A percentile compares a stretch with the other conserved stretches of the same genome.
Evolutionary conservation across 1,139 yeast genomes (phyloP).

Genomic region (Pichiaceae sp.): DNA sequence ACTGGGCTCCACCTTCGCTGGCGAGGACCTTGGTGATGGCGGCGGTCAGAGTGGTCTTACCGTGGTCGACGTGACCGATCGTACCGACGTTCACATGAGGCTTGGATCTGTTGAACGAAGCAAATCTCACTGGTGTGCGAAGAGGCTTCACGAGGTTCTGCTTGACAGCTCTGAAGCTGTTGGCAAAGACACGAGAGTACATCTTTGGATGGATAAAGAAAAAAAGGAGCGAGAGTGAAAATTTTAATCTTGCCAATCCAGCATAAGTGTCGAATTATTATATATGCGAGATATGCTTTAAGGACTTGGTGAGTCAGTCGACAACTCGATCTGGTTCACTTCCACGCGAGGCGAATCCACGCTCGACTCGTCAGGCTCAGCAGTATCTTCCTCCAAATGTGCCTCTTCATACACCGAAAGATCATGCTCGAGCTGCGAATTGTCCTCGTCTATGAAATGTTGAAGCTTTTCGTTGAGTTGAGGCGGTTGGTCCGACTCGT

Average conservation of each 20-base stretch:
- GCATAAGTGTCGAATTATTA: not conserved
- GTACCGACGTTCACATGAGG: constrained; percentile 97
- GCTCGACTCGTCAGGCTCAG: not conserved
- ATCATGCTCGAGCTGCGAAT: constrained; percentile 13
- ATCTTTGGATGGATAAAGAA: constrained; percentile 8
- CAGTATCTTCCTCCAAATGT: not conserved
- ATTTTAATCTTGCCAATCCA: no score
- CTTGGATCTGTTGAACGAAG: constrained; percentile 81
- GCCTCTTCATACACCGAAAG: constrained; percentile 3
- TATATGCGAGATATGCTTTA: not conserved
- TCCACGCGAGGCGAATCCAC: constrained; percentile 4
- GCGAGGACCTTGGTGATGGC: constrained; percentile 96
- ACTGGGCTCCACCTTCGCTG: constrained; percentile 82
- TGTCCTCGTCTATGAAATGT: constrained; percentile 19
- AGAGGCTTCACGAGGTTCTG: constrained; percentile 11
- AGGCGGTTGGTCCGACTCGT: constrained; percentile 6
- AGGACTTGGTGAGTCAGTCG: no score
- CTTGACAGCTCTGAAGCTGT: constrained; percentile 20
- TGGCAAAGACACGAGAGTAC: constrained; percentile 23
- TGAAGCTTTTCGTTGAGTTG: constrained; percentile 12
- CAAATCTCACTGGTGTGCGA: constrained; percentile 33
- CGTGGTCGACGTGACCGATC: constrained; percentile 96
- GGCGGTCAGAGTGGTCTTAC: constrained; percentile 96
- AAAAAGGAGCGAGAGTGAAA: not conserved
- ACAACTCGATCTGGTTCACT: no score